These are phyloP conservation scores for Quercus cerris DNA, from an alignment of 306 rosid species.

Conservation along the genomic window DNA sequence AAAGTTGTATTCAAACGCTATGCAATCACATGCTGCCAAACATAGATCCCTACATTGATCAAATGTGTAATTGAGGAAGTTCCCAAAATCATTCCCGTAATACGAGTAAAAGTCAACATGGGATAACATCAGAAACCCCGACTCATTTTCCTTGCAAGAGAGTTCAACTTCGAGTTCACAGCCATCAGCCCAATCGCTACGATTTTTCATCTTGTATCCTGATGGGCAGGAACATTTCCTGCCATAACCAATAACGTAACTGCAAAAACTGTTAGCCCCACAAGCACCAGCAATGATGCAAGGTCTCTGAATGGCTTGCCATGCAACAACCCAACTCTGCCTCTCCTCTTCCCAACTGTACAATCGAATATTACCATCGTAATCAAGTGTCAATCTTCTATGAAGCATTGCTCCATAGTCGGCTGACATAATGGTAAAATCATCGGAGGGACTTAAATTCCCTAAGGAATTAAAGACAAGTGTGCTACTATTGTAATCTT, in stretches of 20 bases:
- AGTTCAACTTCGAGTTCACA: slow-evolving; percentile 35
- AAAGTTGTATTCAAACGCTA: slow-evolving; percentile 18
- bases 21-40: slow-evolving; percentile 18
- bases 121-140: neutral
- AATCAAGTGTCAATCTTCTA: slow-evolving; percentile 26
- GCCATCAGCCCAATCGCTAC: slow-evolving; percentile 37
- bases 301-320: slow-evolving; percentile 3
- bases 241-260: slow-evolving; percentile 1
- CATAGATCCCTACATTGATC: slow-evolving; percentile 23
- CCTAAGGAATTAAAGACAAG: slow-evolving; percentile 21
- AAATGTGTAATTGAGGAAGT: neutral
- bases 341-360: slow-evolving; percentile 9
- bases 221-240: slow-evolving; percentile 28
- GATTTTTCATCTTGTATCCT: slow-evolving; percentile 17
- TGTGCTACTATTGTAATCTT: slow-evolving; percentile 12
- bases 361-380: slow-evolving; percentile 34
- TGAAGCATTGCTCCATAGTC: slow-evolving; percentile 29
- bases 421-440: neutral
- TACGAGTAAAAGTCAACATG: slow-evolving; percentile 12
- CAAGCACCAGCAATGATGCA: slow-evolving; percentile 30
- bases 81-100: slow-evolving; percentile 27
- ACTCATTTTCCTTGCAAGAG: slow-evolving; percentile 9
- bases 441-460: neutral
- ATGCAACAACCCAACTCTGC: slow-evolving; percentile 29
- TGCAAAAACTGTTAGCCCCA: slow-evolving; percentile 34